A percentile compares a stretch with the other conserved stretches of the same genome.
Conservation (phyloP, 805 yeast species). For the Pichia eremophila region DNA sequence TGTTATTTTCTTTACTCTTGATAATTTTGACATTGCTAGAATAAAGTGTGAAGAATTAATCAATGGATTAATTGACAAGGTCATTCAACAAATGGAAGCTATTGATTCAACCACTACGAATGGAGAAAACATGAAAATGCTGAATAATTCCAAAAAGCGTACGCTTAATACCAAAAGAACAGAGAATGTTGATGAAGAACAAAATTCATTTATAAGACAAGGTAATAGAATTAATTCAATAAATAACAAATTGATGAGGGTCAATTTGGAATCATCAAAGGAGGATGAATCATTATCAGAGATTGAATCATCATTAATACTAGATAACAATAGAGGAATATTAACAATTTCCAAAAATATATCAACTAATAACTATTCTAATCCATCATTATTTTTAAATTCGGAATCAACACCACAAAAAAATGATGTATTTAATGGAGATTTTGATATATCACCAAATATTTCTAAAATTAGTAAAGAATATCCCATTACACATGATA, state of each 20-base stretch:
- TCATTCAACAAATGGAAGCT: background rate
- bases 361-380: background rate
- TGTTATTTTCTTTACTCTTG: constrained; percentile 1
- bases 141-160: background rate
- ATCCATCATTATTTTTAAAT: background rate
- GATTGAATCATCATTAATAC: constrained; percentile 6
- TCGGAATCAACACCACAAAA: constrained; percentile 7
- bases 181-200: background rate
- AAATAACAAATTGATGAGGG: constrained; percentile 11
- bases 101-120: background rate
- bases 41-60: constrained; percentile 1
- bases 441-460: constrained; percentile 1
- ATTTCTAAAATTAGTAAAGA: background rate
- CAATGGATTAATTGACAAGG: constrained; percentile 3
- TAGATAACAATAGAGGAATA: constrained; percentile 1
- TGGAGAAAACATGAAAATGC: background rate
- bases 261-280: constrained; percentile 4
- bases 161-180: background rate
- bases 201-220: constrained; percentile 5
- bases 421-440: background rate
- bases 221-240: constrained; percentile 10
- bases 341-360: background rate
- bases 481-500: background rate
- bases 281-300: constrained; percentile 4
- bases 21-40: constrained; percentile 5